Conservation (phyloP, 495 filamentous ascomycete species). For the Trichocladium uniseriatum region DNA sequence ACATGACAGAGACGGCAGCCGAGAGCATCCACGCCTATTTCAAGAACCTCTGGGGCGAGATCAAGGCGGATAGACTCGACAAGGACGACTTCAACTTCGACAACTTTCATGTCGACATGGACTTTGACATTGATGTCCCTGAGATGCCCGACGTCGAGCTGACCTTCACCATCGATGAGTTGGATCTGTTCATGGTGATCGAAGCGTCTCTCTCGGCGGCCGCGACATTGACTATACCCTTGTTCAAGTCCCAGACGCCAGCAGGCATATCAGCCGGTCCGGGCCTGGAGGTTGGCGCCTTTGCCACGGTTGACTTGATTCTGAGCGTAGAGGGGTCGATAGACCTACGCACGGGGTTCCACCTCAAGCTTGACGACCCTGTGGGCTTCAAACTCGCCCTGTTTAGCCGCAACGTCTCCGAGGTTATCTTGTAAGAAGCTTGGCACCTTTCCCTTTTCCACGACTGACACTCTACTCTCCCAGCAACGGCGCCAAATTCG, state of each 20-base stretch:
- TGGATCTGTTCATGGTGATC: constrained; percentile 45
- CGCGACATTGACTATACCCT: constrained; percentile 38
- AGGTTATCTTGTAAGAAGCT: constrained; percentile 35
- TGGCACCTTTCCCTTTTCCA: background rate
- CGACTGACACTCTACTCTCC: background rate
- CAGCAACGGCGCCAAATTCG: constrained; percentile 38
- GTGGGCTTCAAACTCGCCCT: constrained; percentile 34
- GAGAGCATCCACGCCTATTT: constrained; percentile 2
- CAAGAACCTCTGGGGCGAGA: background rate
- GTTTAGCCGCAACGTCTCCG: constrained; percentile 33
- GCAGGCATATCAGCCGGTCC: constrained; percentile 29
- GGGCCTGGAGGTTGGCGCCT: constrained; percentile 31
- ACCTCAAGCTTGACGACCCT: constrained; percentile 41
- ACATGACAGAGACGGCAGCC: background rate
- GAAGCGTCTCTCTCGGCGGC: constrained; percentile 35
- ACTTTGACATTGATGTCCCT: constrained; percentile 31
- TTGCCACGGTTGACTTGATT: constrained; percentile 41
- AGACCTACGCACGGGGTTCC: constrained; percentile 43
- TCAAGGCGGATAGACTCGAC: constrained; percentile 19
- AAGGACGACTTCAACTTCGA: constrained; percentile 27
- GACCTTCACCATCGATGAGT: constrained; percentile 35
- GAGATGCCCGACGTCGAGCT: constrained; percentile 36
- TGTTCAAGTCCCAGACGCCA: constrained; percentile 38
- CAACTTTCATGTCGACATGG: constrained; percentile 24
- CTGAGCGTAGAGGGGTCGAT: constrained; percentile 37